A percentile compares a stretch with the other conserved stretches of the same genome.
These are phyloP conservation scores for Staphylotrichum tortipilum DNA, from an alignment of 495 filamentous ascomycete genomes.

Conservation along the genomic window DNA sequence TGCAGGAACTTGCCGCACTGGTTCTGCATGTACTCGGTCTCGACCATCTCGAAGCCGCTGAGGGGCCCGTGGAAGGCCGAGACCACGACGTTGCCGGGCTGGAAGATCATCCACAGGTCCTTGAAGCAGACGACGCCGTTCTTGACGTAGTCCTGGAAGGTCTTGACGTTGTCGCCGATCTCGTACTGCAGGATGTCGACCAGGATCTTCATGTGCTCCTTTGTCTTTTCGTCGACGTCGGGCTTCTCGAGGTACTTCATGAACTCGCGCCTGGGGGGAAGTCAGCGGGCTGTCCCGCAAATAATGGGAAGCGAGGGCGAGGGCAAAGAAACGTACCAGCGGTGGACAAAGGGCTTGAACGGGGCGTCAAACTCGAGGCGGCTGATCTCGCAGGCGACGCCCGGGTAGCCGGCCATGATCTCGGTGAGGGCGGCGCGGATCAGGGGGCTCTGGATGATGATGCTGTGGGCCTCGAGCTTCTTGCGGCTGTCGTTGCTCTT, in stretches of 20 bases:
- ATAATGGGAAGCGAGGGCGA: not conserved
- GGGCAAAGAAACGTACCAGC: conserved; percentile 42
- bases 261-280: conserved; percentile 33
- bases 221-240: conserved; percentile 40
- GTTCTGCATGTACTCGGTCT: conserved; percentile 23
- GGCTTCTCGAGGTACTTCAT: conserved; percentile 35
- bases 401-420: conserved; percentile 54
- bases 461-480: conserved; percentile 51
- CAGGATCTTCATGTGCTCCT: conserved; percentile 50
- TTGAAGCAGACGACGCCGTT: conserved; percentile 54
- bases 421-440: conserved; percentile 49
- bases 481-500: conserved; percentile 46
- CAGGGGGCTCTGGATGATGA: conserved; percentile 56
- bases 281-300: not conserved
- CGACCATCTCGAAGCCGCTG: conserved; percentile 27
- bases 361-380: conserved; percentile 51
- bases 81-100: conserved; percentile 29
- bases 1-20: conserved; percentile 35
- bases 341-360: conserved; percentile 58
- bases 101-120: conserved; percentile 41
- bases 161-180: conserved; percentile 47
- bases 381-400: conserved; percentile 51
- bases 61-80: conserved; percentile 22
- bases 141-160: conserved; percentile 47
- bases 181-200: conserved; percentile 49